Percentiles rank a stretch among this genome's conserved stretches.
phyloP scores from a whole-genome alignment of 192 early-diverging fungal species.

The Coemansia sp. region DNA sequence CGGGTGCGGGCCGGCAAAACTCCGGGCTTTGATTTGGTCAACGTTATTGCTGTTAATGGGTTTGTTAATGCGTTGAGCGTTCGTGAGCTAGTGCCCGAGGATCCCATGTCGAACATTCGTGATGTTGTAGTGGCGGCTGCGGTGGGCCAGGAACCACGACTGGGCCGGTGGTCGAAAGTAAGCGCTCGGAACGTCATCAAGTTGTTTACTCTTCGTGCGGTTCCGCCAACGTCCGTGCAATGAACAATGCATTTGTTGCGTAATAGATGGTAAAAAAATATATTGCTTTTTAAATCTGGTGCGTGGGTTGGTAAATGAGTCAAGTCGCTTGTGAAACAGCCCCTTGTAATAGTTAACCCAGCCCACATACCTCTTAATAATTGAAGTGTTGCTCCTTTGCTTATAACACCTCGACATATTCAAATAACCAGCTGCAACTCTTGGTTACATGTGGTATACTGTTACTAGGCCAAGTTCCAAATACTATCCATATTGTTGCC shows the following conservation, averaged over 20 bases:
- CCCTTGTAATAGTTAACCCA: too few species aligned
- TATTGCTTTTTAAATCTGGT: too few species aligned
- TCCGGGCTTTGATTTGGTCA: conserved; percentile 53
- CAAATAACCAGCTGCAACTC: too few species aligned
- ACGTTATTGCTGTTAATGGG: conserved; percentile 63
- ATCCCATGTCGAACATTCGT: conserved; percentile 14
- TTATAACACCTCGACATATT: too few species aligned
- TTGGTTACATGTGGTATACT: too few species aligned
- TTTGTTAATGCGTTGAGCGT: conserved; percentile 56
- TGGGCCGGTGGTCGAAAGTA: conserved; percentile 86
- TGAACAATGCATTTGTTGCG: not conserved
- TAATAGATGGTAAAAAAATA: too few species aligned
- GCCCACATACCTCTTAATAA: too few species aligned
- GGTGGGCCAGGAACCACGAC: conserved; percentile 83
- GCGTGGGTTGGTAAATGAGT: too few species aligned
- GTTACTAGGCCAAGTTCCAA: too few species aligned
- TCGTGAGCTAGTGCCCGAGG: conserved; percentile 21
- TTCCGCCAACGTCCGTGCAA: not conserved
- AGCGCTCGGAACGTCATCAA: conserved; percentile 77
- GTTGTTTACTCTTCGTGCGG: conserved; percentile 61
- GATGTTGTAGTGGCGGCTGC: conserved; percentile 63
- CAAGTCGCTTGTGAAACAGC: too few species aligned
- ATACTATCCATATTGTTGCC: too few species aligned
- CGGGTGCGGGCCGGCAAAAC: conserved; percentile 68
- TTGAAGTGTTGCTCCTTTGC: too few species aligned